Percentiles rank a stretch among this genome's conserved stretches.
These are phyloP conservation scores for Gracilaria domingensis DNA, from an alignment of 23 red algal genomes.

Conservation along the genomic window DNA sequence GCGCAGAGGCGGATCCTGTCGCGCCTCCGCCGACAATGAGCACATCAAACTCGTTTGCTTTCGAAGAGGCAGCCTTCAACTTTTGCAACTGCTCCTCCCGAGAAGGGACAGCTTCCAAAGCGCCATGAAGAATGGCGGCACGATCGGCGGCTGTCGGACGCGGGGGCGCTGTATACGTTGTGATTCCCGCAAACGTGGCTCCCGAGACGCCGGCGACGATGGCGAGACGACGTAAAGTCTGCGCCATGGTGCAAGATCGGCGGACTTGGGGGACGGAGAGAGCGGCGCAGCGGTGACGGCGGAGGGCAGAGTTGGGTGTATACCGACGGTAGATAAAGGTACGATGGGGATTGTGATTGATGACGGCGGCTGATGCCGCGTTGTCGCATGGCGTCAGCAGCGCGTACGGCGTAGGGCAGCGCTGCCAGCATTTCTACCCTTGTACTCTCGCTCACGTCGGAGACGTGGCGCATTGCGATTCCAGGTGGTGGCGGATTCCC, in stretches of 20 bases:
- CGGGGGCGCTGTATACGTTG: conserved; percentile 47
- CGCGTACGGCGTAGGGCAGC: background rate
- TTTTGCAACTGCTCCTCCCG: conserved; percentile 45
- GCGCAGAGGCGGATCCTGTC: conserved; percentile 84
- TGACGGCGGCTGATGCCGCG: conserved; percentile 1
- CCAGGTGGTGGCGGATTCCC: background rate
- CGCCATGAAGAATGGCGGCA: conserved; percentile 50
- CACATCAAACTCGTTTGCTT: conserved; percentile 64
- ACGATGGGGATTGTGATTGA: background rate
- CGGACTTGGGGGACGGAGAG: background rate
- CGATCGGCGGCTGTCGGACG: conserved; percentile 57
- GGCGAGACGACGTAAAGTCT: conserved; percentile 43
- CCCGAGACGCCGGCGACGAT: conserved; percentile 55
- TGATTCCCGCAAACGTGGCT: conserved; percentile 56
- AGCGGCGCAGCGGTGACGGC: background rate
- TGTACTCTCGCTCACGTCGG: background rate
- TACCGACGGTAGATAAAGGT: too few relatives aligned
- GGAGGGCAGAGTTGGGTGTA: background rate
- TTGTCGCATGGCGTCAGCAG: conserved; percentile 5
- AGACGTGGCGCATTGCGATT: background rate
- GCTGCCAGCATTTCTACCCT: conserved; percentile 17
- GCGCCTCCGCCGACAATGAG: conserved; percentile 96
- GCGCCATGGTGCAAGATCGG: conserved; percentile 23
- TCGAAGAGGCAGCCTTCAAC: conserved; percentile 21
- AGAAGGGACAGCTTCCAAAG: conserved; percentile 59